Base-by-base conservation (phyloP, 768 basidiomycete species). In the Phaeotremella skinneri region DNA sequence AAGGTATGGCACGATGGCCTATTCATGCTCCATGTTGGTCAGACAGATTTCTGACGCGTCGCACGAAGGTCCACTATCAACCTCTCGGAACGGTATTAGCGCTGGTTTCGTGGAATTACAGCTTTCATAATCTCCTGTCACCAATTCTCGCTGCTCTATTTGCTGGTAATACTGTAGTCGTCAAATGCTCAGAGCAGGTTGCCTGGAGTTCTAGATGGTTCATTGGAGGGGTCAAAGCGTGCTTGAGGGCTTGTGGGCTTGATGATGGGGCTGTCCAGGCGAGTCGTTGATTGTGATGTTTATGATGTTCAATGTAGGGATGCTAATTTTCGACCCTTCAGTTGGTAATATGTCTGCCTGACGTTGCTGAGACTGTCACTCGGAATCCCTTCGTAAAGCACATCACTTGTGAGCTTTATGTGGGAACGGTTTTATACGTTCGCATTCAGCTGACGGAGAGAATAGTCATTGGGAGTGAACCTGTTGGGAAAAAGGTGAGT, bases 31-130 rank as follows among this genome's bases (percentile, higher is more conserved):
- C n/a, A n/a, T n/a, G n/a, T n/a, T n/a, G n/a, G n/a, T n/a, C n/a
- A n/a, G n/a, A n/a, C n/a, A n/a, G n/a, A n/a, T n/a, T n/a, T 23
- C 26, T 51, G 34, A 23, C n/a, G n/a, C 21, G n/a, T n/a, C n/a
- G n/a, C 7, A 26, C 20, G n/a, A 48, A 79, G 69, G 76, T 80
- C 31, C 71, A 76, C 67, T 94, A 90, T 70, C 90, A 96, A 63
- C 94, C 94, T 20, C 82, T 91, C 21, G 96, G 96, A 25, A 89
- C 94, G 0, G 89, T 96, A 14, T 86, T 89, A 45, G 96, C 86
- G 2, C 87, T 94, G 58, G 91, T 97, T 3, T 93, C 91, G 0
- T 97, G 92, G 75, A 76, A 76, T 61, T 76, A 76, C 63, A 72
- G 72, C 0, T 72, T 97, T 56, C 94, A 98, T 77, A 98, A 98